These are phyloP conservation scores for Mortierella alpina DNA, from an alignment of 192 early-diverging fungal genomes.

Conservation along the genomic window DNA sequence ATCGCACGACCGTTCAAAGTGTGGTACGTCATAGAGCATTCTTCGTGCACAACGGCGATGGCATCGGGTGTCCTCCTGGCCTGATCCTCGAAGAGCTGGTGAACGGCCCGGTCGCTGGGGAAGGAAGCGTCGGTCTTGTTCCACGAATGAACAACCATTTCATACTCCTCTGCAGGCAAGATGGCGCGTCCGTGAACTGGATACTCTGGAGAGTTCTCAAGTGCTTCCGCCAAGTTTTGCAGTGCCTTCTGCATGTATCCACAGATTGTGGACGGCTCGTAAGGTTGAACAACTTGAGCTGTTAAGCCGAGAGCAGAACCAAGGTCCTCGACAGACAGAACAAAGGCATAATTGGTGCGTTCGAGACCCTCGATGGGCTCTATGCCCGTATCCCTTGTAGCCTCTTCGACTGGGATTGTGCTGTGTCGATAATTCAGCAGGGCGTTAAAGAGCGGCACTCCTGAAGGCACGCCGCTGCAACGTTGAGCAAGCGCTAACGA, in stretches of 20 bases:
- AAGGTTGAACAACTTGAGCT: slow-evolving; percentile 1
- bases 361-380: background rate
- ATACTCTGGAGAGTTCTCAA: background rate
- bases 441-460: background rate
- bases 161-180: too few relatives aligned
- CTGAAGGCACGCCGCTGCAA: slow-evolving; percentile 3
- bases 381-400: background rate
- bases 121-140: too few relatives aligned
- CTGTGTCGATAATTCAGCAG: slow-evolving; percentile 3
- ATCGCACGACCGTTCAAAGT: too few relatives aligned
- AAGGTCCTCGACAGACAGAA: background rate
- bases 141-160: too few relatives aligned
- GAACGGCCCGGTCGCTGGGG: too few relatives aligned
- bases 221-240: background rate
- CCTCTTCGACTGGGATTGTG: background rate
- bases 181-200: too few relatives aligned
- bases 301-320: slow-evolving; percentile 1
- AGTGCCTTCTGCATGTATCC: slow-evolving; percentile 3
- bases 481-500: background rate
- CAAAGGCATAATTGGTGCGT: slow-evolving; percentile 10
- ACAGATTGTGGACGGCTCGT: background rate
- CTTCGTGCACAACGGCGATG: too few relatives aligned
- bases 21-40: too few relatives aligned
- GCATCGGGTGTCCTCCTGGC: too few relatives aligned
- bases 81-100: too few relatives aligned